phyloP scores from a whole-genome alignment of 768 basidiomycete species.

The Macrolepiota dolichaula region DNA sequence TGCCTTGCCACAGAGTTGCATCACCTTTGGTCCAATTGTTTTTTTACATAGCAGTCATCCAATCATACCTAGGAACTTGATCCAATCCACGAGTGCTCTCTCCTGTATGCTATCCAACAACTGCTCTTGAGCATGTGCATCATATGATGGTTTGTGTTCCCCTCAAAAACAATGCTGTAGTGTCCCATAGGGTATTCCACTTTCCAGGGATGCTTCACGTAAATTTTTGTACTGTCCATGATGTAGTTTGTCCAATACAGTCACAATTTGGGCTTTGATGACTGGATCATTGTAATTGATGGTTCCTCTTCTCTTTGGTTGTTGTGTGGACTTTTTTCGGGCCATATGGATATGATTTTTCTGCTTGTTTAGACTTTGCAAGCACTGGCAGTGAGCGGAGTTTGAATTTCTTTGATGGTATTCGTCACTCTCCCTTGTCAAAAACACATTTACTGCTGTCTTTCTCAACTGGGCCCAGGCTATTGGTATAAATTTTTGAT shows the following conservation, averaged over 20 bases:
- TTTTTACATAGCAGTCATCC: neutral
- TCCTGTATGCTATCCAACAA: neutral
- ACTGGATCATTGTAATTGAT: neutral
- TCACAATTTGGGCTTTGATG: neutral
- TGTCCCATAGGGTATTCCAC: neutral
- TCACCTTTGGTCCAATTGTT: neutral
- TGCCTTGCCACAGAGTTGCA: neutral
- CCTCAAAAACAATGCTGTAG: neutral
- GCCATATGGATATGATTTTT: too few relatives aligned
- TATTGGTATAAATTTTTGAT: too few relatives aligned
- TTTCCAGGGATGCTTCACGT: neutral
- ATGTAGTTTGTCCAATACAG: neutral
- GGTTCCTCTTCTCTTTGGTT: neutral
- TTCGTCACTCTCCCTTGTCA: too few relatives aligned
- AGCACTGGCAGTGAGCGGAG: too few relatives aligned
- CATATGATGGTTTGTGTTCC: neutral
- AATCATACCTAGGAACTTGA: neutral
- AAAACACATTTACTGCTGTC: too few relatives aligned
- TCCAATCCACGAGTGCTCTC: neutral
- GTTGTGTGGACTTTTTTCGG: neutral
- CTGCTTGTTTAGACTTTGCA: too few relatives aligned
- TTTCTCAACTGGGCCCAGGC: too few relatives aligned
- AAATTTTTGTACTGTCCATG: neutral
- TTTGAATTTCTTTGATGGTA: too few relatives aligned
- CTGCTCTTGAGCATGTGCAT: neutral